Percentiles rank a stretch among this genome's conserved stretches.
These are phyloP conservation scores for Podila epicladia DNA, from an alignment of 192 early-diverging fungal species.

Conservation along the genomic window DNA sequence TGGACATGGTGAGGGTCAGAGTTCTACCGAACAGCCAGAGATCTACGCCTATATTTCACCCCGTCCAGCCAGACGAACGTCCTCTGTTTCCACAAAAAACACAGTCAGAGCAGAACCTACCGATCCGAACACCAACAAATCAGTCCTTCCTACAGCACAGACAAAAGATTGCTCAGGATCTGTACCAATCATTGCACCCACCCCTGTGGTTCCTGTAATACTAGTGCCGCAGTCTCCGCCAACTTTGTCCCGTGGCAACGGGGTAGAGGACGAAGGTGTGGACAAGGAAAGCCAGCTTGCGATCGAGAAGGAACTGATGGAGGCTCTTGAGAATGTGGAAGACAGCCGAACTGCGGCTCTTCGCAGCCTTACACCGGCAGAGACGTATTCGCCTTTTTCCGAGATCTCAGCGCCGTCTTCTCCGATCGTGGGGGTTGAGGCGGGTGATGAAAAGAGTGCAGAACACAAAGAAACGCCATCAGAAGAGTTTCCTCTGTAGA, in stretches of 20 bases:
- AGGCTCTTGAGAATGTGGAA: constrained; percentile 24
- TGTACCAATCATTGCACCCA: constrained; percentile 14
- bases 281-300: constrained; percentile 15
- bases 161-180: neutral
- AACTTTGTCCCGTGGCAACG: constrained; percentile 19
- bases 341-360: too few species aligned
- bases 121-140: too few species aligned
- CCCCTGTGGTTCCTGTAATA: constrained; percentile 9
- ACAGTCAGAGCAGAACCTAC: neutral
- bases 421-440: neutral
- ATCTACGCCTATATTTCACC: constrained; percentile 33
- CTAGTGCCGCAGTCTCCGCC: constrained; percentile 5
- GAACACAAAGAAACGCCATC: too few species aligned
- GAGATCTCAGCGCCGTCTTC: constrained; percentile 40
- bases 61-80: neutral
- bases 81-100: too few species aligned
- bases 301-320: constrained; percentile 40
- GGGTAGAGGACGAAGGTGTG: neutral
- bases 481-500: too few species aligned
- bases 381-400: constrained; percentile 33
- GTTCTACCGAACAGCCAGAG: neutral
- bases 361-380: constrained; percentile 27
- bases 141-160: neutral
- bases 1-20: neutral
- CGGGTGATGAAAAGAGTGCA: neutral